These are phyloP conservation scores for Drechslerella dactyloides DNA, from an alignment of 2,329 filamentous ascomycete genomes.

Conservation along the genomic window DNA sequence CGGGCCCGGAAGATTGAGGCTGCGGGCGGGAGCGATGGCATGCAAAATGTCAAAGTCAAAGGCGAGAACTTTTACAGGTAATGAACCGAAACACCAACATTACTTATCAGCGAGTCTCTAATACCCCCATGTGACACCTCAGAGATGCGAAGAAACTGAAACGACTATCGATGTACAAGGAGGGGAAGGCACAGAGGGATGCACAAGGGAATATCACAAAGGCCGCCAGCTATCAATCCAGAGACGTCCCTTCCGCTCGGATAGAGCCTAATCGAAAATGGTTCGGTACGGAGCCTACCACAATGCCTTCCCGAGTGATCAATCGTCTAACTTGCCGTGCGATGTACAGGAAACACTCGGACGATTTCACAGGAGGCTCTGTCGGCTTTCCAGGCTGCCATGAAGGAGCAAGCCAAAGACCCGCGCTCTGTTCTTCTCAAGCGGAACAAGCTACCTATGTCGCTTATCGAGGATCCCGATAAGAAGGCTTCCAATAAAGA, in stretches of 20 bases:
- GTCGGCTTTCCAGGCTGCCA: slow-evolving; percentile 84
- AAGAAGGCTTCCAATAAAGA: slow-evolving; percentile 84
- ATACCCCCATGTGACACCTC: slow-evolving; percentile 44
- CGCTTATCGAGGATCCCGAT: slow-evolving; percentile 79
- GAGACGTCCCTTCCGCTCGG: slow-evolving; percentile 79
- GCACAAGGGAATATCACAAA: slow-evolving; percentile 82
- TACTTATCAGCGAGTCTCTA: no score
- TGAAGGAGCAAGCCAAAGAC: slow-evolving; percentile 86
- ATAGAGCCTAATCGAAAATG: slow-evolving; percentile 97
- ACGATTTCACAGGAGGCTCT: slow-evolving; percentile 89
- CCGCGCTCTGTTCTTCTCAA: slow-evolving; percentile 89
- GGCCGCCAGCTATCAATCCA: slow-evolving; percentile 81
- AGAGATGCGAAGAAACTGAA: slow-evolving; percentile 80
- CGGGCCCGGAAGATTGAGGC: slow-evolving; percentile 53
- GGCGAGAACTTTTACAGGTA: slow-evolving; percentile 91
- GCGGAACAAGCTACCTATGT: slow-evolving; percentile 96
- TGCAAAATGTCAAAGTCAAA: slow-evolving; percentile 89
- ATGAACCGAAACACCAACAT: slow-evolving; percentile 62
- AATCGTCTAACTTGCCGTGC: not conserved
- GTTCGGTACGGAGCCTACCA: slow-evolving; percentile 65
- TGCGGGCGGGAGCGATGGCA: slow-evolving; percentile 71
- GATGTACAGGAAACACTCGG: slow-evolving; percentile 74
- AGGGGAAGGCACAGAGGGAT: slow-evolving; percentile 81
- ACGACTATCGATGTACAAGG: slow-evolving; percentile 86
- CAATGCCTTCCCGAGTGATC: not conserved